These are phyloP conservation scores for Ogataea siamensis DNA, from an alignment of 805 yeast genomes.

Conservation along the genomic window DNA sequence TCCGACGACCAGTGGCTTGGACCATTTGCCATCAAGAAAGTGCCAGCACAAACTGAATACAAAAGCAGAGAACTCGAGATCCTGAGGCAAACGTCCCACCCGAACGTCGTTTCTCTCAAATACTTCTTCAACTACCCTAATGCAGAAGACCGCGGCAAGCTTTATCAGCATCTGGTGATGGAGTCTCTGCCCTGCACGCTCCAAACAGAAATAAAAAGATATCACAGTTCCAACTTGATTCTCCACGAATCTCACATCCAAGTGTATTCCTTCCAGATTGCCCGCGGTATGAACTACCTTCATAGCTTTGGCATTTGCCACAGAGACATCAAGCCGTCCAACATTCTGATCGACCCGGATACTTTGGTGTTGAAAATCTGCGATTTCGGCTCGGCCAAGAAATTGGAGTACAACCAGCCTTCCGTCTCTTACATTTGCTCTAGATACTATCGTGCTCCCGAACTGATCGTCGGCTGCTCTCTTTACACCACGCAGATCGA, in stretches of 20 bases:
- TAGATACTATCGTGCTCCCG: constrained; percentile 95
- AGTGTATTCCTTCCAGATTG: constrained; percentile 74
- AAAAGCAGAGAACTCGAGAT: constrained; percentile 80
- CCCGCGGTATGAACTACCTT: constrained; percentile 78
- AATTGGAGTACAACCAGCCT: constrained; percentile 75
- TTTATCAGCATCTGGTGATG: constrained; percentile 82
- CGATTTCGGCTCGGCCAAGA: constrained; percentile 84
- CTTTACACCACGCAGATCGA: constrained; percentile 89
- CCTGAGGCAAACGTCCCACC: constrained; percentile 71
- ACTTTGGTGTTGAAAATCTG: constrained; percentile 69
- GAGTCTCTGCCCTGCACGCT: constrained; percentile 82
- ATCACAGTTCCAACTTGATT: constrained; percentile 56
- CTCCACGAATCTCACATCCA: constrained; percentile 73
- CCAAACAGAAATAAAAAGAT: constrained; percentile 71
- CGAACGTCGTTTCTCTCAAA: constrained; percentile 69
- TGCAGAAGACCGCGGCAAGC: constrained; percentile 53
- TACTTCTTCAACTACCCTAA: constrained; percentile 70
- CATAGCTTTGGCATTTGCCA: constrained; percentile 81
- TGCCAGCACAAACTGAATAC: constrained; percentile 85
- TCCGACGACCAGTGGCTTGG: constrained; percentile 55
- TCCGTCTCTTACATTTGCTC: constrained; percentile 95
- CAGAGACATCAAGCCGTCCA: constrained; percentile 82
- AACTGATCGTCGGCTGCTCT: constrained; percentile 86
- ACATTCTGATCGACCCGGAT: constrained; percentile 71
- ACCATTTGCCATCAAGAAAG: constrained; percentile 81